Base-by-base conservation (phyloP, 768 basidiomycete species). In the Pulveroboletus ravenelii region DNA sequence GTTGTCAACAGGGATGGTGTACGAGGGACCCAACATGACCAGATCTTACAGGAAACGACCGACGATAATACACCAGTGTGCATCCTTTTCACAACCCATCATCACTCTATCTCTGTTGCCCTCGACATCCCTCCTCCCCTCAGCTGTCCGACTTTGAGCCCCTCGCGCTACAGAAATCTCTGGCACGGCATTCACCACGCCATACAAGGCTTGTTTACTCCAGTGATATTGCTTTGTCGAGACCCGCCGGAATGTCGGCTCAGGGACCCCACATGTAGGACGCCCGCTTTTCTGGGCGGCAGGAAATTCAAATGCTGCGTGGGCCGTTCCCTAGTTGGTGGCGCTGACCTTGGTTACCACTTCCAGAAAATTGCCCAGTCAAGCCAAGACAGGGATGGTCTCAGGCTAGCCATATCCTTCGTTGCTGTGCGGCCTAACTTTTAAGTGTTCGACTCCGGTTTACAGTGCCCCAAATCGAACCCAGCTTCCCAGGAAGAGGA, bases 401-500 rank as follows among this genome's bases (percentile, higher is more conserved):
- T 31, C 50, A 80, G 76, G 46, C 54, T 85, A 27, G 68, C 67
- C 47, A 70, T 87, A 29, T 87, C 84, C 59, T 63, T 86, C 18
- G 56, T 72, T 42, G 68, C 87, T 48, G 76, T 81, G 13, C 60
- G 77, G 30, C 54, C 82, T 37, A 81, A 6, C 25, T 27, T 27
- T 27, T 27, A 1, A 27, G 25, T 6, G 5, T 27, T 27, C 6
- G 25, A 27, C 30, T 31, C 12, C 6, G 84, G 88, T 18, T 84
- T 93, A 48, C 90, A 91, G 60, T 55, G 80, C 83, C 70, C 81
- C 5, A 85, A 85, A 48, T 87, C 79, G 59, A 85, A 88, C 55
- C 82, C 86, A 2, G 80, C 86, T 31, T 70, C 81, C 6, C 86
- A 88, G 61, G 87, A 91, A 58, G 80, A 80, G n/a, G 82, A 84